Conservation (phyloP, 2,329 filamentous ascomycete species). For the Orbilia quercus region DNA sequence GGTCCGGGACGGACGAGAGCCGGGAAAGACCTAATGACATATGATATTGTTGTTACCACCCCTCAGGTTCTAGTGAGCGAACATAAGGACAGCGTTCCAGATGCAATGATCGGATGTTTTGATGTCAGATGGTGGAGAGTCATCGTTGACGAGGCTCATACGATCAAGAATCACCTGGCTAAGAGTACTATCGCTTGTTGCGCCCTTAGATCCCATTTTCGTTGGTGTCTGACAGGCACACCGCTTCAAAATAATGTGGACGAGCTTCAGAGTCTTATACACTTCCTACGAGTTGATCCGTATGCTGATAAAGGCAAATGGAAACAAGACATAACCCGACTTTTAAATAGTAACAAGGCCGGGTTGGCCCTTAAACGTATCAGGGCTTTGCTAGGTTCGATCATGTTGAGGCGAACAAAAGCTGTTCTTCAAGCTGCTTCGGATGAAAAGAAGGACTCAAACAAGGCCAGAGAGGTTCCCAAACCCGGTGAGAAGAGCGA, state of each 20-base stretch:
- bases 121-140: slow-evolving; percentile 94
- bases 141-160: slow-evolving; percentile 95
- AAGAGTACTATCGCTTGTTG: slow-evolving; percentile 95
- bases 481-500: slow-evolving; percentile 62
- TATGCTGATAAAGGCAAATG: slow-evolving; percentile 87
- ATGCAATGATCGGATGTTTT: slow-evolving; percentile 76
- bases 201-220: slow-evolving; percentile 83
- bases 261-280: slow-evolving; percentile 91
- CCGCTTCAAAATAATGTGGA: slow-evolving; percentile 99
- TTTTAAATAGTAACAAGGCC: slow-evolving; percentile 89
- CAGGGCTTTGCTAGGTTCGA: slow-evolving; percentile 85
- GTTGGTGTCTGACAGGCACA: slow-evolving; percentile 96
- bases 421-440: slow-evolving; percentile 89
- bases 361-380: slow-evolving; percentile 88
- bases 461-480: slow-evolving; percentile 67
- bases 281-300: slow-evolving; percentile 89
- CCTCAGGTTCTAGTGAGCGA: slow-evolving; percentile 96
- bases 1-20: slow-evolving; percentile 85
- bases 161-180: slow-evolving; percentile 97
- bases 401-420: slow-evolving; percentile 99
- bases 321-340: slow-evolving; percentile 89
- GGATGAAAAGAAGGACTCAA: slow-evolving; percentile 64
- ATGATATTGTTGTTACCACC: slow-evolving; percentile 96
- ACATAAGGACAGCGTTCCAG: slow-evolving; percentile 76
- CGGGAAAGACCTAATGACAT: slow-evolving; percentile 78